Evolutionary conservation across 1,284 basidiomycete species (phyloP), one percentile per base, ranked within the genome.

Genomic region (Marasmius tenuissimus): DNA sequence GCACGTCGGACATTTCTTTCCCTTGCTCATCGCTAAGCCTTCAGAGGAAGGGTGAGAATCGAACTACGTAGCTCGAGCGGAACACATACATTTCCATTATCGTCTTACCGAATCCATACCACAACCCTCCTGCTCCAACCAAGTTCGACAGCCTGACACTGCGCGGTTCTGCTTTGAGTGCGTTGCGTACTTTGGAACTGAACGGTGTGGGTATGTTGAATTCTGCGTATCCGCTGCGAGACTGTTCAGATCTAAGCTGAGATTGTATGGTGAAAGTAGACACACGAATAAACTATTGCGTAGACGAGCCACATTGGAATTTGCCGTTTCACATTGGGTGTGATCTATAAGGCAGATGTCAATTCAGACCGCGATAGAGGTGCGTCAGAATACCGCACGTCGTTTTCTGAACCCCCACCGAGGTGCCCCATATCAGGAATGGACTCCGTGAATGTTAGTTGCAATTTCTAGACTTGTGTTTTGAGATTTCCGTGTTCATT

Each of bases 301-400:
- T 92, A 90, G 0, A 89, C 91, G 57, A 97, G 82, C 94, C 94
- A 96, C 65, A 94, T 84, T 0, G 94, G 94, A 16, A 96, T 77
- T 68, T 91, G 88, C 0, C 90, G 78, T 71, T 94, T 95, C 69
- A 85, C 85, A 38, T 82, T 74, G 16, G 85, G 81, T 65, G 87
- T 86, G 62, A 96, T 92, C 93, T 93, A 60, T 54, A 50, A 49
- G 10, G 66, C 16, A 60, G 54, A 48, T 40, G 35, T 54, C 35
- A 59, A 22, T 57, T 62, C 34, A 59, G 38, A 38, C 45, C n/a
- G 39, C 16, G 40, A 8, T 38, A 39, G 12, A 4, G 54, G 63
- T 51, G 58, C 54, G n/a, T 27, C 10, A 22, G 61, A 65, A 20
- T 20, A 71, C 62, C 85, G 67, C 76, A 92, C 93, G 73, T 96